Evolutionary conservation across 345 rosid genomes (phyloP), one percentile per base, ranked within the genome.

Genomic region (Lumnitzera littorea): DNA sequence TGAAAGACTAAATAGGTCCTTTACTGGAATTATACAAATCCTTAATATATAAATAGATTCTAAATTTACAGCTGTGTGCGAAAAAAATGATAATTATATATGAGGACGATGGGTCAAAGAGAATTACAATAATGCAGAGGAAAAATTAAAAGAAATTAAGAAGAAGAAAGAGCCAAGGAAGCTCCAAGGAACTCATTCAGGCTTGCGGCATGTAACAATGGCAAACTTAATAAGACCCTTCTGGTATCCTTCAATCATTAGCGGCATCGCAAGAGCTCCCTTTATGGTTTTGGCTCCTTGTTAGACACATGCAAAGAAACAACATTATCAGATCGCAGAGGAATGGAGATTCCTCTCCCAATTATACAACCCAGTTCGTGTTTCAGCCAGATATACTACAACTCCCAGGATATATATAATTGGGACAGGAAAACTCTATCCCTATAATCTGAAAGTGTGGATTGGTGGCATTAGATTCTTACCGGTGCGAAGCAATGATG

Each of bases 231-330:
- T 84, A n/a, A 91, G 63, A 59, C 77, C 91, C 70, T 89, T 91
- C 83, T 81, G 72, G 86, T 71, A 87, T 20, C 98, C 98, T 78
- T 89, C 76, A 6, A 91, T 89, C 95, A 91, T 87, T 78, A 87
- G 69, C 46, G 98, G 98, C 92, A 91, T 85, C 46, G 79, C 94
- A 62, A 89, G 62, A 2, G 98, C 98, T 72, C 96, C 96, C 76
- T 74, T 79, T 15, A 91, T 75, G 50, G 96, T 80, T 72, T 89
- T 89, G 52, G 71, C 55, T 60, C 96, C 95, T 87, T 77, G 47
- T 70, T 51, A 66, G 67, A 15, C 13, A 53, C 5, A 25, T 53
- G 12, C 27, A 72, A 63, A 24, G 57, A 14, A 36, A 36, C 10
- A 9, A 5, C 10, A 7, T 36, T 36, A 36, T 9, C 9, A 36